Base-by-base conservation (phyloP, 140 eudicot species). In the Senecio squalidus region DNA sequence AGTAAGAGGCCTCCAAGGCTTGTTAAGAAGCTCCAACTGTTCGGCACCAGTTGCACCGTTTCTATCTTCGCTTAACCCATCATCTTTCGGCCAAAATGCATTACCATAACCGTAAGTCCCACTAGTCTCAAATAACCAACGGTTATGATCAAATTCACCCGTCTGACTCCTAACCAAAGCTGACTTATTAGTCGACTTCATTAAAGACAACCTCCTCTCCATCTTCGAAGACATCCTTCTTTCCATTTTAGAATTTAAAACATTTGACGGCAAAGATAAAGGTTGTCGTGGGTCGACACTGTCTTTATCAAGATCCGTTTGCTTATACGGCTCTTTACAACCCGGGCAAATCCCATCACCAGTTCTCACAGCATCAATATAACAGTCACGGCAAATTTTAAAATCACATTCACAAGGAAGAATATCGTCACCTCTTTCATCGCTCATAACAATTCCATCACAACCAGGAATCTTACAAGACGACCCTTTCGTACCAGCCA, bases 21-120 rank as follows among this genome's bases (percentile, higher is more conserved):
- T 92, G 70, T 63, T 78, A 13, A 87, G 77, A 65, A 84, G 82
- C 60, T 81, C 98, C 3, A 81, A 49, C 9, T 84, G 89, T 69
- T 92, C 93, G 18, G 78, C 76, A 15, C 73, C 71, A 8, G 52
- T 76, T 6, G 27, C 74, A 8, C 60, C 89, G 31, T 40, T 30
- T 13, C 60, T 64, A 56, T 74, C 83, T 6, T 79, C 76, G 13
- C 62, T 72, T 21, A 69, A 47, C 3, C 78, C 96, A 5, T 79
- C 94, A 2, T 84, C 98, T 28, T 87, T 84, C 0, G 98, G 90
- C 98, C 98, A 92, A 62, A 92, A 84, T 0, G 98, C 98, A 58
- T 92, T 92, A 8, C 98, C 98, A 59, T 87, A 92, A 2, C 98
- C 98, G 41, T 92, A 92, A 16, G 98, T 92, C 53, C 98, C 98